Conservation (phyloP, 495 filamentous ascomycete species). For the Lepidopterella palustris region DNA sequence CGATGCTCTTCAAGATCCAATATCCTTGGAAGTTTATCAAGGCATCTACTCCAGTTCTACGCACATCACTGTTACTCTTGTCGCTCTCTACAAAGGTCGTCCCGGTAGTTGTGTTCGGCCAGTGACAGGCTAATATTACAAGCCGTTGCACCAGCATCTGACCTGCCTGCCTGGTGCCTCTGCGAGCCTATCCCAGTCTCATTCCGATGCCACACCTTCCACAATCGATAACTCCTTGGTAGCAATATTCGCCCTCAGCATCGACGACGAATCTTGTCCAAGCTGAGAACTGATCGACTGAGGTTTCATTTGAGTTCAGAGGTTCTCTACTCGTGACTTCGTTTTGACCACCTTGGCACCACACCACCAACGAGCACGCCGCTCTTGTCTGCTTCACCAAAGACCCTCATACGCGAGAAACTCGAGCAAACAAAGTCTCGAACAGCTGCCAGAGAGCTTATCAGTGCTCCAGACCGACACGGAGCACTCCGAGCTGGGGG, state of each 20-base stretch:
- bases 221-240: neutral
- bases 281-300: neutral
- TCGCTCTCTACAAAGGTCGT: neutral
- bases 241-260: neutral
- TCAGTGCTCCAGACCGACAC: no score
- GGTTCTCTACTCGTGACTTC: neutral
- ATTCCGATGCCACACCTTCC: constrained; percentile 5
- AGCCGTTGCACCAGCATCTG: neutral
- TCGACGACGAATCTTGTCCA: neutral
- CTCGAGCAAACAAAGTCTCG: no score
- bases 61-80: no score
- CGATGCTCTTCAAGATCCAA: no score
- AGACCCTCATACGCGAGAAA: no score
- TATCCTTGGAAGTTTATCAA: no score
- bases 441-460: no score
- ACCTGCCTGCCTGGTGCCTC: neutral
- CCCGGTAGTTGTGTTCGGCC: no score
- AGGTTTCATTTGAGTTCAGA: neutral
- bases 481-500: no score
- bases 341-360: neutral
- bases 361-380: neutral
- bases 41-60: no score
- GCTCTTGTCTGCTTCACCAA: no score
- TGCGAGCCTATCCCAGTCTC: neutral
- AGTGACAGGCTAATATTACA: neutral